Base-by-base conservation (phyloP, 2,329 filamentous ascomycete genomes). In the Lecanicillium sp. region DNA sequence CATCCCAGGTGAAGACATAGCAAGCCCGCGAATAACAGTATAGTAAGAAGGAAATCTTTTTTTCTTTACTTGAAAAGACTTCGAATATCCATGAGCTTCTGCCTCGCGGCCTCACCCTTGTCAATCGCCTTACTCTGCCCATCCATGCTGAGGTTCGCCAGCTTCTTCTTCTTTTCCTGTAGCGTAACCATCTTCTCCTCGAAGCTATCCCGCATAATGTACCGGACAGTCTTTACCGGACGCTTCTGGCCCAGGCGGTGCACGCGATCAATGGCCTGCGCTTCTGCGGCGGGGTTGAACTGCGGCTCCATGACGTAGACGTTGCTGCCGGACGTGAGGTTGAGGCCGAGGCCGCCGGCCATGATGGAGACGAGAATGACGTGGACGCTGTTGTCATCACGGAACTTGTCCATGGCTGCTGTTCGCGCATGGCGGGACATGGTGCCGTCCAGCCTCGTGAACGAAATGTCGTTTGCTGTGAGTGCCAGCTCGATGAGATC, bases 261-360 rank as follows among this genome's bases (percentile, higher is more conserved):
- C 5, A 98, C 86, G 20, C 92, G 85, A 57, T 96, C 92, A 7
- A 96, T 75, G 2, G 92, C 92, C 62, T 98, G 92, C 5, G 88
- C 85, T 59, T 98, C 90, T 0, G 89, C 87, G 0, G 88, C 89
- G 0, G 92, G 92, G 53, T 98, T 98, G 66, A 90, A 98, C 55
- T 95, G 89, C 5, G 92, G 92, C 58, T 98, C 92, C 90, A 98
- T 96, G 51, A 96, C 84, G 57, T 92, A 96, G 12, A 94, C 90
- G 40, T 77, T 83, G 55, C 80, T 92, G 22, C 83, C 90, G 0
- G 85, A 71, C 0, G 89, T 95, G 39, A 96, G 67, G 55, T 96
- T 96, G 29, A 96, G 78, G 12, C 90, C 90, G 13, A 95, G 75
- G 14, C 92, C 90, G 46, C 90, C 92, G 0, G 90, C 90, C 54